phyloP scores from a whole-genome alignment of 225 moss, liverwort and hornwort genomes.

The Takakia lepidozioides region DNA sequence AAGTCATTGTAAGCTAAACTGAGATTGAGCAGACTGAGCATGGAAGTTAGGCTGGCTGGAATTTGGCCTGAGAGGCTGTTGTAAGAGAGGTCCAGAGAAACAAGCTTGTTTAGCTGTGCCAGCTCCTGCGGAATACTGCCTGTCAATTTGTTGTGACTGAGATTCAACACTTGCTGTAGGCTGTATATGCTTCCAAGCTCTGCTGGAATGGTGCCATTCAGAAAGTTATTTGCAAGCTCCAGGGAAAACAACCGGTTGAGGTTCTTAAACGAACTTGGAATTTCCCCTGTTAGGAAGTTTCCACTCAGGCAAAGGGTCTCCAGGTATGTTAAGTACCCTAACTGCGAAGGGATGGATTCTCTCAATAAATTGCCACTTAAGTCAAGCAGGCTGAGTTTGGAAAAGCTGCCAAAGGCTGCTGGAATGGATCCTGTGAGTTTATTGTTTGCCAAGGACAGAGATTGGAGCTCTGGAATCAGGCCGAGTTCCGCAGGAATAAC shows the following conservation, averaged over 20 bases:
- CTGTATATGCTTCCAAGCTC: constrained; percentile 15
- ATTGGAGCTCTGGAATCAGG: background rate
- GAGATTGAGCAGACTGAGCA: constrained; percentile 26
- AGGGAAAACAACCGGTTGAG: constrained; percentile 16
- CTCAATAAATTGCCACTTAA: too few relatives aligned
- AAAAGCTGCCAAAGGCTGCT: too few relatives aligned
- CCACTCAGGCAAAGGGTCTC: too few relatives aligned
- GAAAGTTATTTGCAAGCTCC: constrained; percentile 19
- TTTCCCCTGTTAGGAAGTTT: too few relatives aligned
- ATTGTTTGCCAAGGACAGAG: constrained; percentile 16
- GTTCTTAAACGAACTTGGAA: constrained; percentile 11
- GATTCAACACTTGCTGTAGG: constrained; percentile 30
- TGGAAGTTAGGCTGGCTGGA: constrained; percentile 13
- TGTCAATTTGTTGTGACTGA: constrained; percentile 19
- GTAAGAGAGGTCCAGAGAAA: constrained; percentile 34
- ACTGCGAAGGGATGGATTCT: too few relatives aligned
- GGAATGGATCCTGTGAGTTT: constrained; percentile 20
- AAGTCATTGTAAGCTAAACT: constrained; percentile 26
- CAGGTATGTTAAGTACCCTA: too few relatives aligned
- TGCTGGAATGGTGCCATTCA: constrained; percentile 21
- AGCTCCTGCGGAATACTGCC: constrained; percentile 29
- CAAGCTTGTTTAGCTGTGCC: constrained; percentile 20
- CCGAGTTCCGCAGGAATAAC: too few relatives aligned
- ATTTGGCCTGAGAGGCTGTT: constrained; percentile 23
- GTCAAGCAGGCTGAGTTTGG: too few relatives aligned